Conservation (phyloP, 116 monocot genomes). For the Papilionanthe hybrid region DNA sequence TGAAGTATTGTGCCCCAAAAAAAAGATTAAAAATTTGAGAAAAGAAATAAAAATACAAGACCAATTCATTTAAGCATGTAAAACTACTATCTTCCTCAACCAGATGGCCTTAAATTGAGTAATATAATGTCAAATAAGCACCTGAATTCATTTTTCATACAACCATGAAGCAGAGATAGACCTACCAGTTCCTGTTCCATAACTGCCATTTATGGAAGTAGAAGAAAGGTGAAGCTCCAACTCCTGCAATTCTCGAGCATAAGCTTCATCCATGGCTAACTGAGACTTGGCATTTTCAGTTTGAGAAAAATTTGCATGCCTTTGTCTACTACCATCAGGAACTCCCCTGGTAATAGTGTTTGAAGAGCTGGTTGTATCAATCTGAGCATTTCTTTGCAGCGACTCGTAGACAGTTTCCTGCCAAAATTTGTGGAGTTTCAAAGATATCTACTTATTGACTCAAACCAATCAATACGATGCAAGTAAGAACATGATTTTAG, state of each 20-base stretch:
- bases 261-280: conserved; percentile 59
- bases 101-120: background rate
- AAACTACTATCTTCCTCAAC: background rate
- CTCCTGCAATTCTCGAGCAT: conserved; percentile 66
- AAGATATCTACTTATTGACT: background rate
- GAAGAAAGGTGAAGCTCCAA: conserved; percentile 42
- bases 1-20: background rate
- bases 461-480: background rate
- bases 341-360: conserved; percentile 16
- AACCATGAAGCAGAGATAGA: conserved; percentile 2
- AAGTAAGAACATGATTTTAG: background rate
- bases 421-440: background rate
- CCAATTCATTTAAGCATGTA: background rate
- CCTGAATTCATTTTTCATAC: background rate
- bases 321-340: conserved; percentile 9
- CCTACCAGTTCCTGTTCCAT: conserved; percentile 27
- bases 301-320: conserved; percentile 12
- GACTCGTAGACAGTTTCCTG: conserved; percentile 57
- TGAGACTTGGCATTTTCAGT: conserved; percentile 25
- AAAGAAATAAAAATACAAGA: background rate
- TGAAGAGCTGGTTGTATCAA: conserved; percentile 21
- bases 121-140: background rate
- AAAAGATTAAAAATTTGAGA: background rate
- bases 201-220: conserved; percentile 28
- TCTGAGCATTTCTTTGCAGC: conserved; percentile 28